Percentiles rank a stretch among this genome's conserved stretches.
These are phyloP conservation scores for Stachybotrys echinatus DNA, from an alignment of 2,329 filamentous ascomycete genomes.

Conservation along the genomic window DNA sequence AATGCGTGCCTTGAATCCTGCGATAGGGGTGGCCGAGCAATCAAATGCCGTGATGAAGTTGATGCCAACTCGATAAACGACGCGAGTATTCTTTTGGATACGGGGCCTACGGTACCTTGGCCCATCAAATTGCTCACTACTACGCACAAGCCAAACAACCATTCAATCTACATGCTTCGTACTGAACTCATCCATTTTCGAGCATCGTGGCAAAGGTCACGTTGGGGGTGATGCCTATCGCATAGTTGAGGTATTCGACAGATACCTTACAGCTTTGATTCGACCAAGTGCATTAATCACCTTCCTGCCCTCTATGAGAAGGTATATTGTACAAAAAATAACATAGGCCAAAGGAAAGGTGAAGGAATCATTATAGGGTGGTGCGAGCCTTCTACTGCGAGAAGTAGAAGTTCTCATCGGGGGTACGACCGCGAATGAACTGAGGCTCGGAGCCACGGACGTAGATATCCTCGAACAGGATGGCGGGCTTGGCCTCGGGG, in stretches of 20 bases:
- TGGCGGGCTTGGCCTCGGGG: slow-evolving; percentile 74
- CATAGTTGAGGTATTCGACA: too few species aligned
- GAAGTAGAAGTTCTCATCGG: slow-evolving; percentile 95
- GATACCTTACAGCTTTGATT: background rate
- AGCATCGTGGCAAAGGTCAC: too few species aligned
- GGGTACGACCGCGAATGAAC: slow-evolving; percentile 80
- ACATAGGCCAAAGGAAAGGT: slow-evolving; percentile 11
- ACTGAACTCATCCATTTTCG: too few species aligned
- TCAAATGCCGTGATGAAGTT: too few species aligned
- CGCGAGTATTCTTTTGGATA: too few species aligned
- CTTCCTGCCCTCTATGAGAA: slow-evolving; percentile 19
- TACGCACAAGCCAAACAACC: too few species aligned
- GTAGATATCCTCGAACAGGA: slow-evolving; percentile 96
- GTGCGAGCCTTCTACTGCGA: slow-evolving; percentile 36
- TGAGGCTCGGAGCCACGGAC: slow-evolving; percentile 80
- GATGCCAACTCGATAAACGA: too few species aligned
- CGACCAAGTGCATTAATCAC: slow-evolving; percentile 14
- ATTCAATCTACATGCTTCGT: too few species aligned
- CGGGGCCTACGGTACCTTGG: too few species aligned
- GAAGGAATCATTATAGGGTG: slow-evolving; percentile 25
- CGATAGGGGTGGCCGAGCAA: background rate
- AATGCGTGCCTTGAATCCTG: background rate
- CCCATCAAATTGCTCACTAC: too few species aligned
- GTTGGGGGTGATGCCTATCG: too few species aligned
- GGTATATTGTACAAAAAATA: slow-evolving; percentile 23